Conservation (phyloP, 2,329 filamentous ascomycete species). For the Gaeumannomyces tritici region DNA sequence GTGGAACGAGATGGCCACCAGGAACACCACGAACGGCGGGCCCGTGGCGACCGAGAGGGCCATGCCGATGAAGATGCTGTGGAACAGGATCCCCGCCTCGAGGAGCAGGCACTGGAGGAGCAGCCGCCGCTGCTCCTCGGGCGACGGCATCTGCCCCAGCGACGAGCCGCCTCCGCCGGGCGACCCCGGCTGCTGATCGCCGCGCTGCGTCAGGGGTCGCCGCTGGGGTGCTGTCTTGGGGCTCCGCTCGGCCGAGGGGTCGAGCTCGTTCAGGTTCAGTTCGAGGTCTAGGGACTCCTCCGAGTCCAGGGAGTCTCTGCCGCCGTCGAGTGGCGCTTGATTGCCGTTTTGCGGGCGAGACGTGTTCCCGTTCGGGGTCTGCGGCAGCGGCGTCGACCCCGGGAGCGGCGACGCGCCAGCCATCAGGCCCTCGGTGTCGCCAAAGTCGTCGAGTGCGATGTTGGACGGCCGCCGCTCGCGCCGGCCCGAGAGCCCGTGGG, state of each 20-base stretch:
- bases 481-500: conserved; percentile 25
- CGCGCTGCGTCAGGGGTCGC: conserved; percentile 10
- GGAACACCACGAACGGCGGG: conserved; percentile 68
- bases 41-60: conserved; percentile 73
- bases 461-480: conserved; percentile 32
- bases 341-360: conserved; percentile 7
- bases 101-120: conserved; percentile 71
- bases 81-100: conserved; percentile 76
- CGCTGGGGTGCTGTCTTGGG: conserved; percentile 9
- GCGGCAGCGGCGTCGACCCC: conserved; percentile 33
- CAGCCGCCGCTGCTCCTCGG: conserved; percentile 54
- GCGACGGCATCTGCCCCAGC: conserved; percentile 15
- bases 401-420: conserved; percentile 49
- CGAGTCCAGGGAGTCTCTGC: conserved; percentile 1
- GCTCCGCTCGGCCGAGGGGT: conserved; percentile 27
- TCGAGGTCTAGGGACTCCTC: conserved; percentile 37
- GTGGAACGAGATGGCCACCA: conserved; percentile 74
- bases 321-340: conserved; percentile 4
- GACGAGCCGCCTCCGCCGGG: conserved; percentile 6
- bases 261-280: conserved; percentile 51
- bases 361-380: not conserved
- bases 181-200: conserved; percentile 9
- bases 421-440: conserved; percentile 45
- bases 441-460: conserved; percentile 41
- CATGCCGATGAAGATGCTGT: conserved; percentile 82